These are phyloP conservation scores for Fusarium secorum DNA, from an alignment of 2,329 filamentous ascomycete genomes.

Conservation along the genomic window DNA sequence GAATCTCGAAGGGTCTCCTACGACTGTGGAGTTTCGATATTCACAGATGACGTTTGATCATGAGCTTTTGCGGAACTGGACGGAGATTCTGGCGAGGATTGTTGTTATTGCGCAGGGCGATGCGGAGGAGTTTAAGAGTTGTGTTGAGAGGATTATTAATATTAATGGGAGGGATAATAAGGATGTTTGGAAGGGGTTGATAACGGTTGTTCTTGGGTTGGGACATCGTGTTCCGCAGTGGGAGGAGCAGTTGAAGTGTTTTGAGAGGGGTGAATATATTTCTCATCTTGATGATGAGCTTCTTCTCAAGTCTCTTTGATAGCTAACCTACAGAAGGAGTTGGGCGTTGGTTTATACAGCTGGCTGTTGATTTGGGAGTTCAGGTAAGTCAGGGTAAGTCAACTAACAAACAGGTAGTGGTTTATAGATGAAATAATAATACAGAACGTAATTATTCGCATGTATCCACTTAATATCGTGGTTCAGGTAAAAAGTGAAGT, in stretches of 20 bases:
- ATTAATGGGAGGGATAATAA: background rate
- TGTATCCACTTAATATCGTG: rapidly evolving
- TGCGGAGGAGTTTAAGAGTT: background rate
- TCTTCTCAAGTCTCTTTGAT: background rate
- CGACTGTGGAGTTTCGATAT: conserved; percentile 40
- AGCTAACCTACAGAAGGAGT: rapidly evolving
- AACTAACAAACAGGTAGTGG: background rate
- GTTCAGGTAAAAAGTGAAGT: background rate
- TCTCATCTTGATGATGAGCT: conserved; percentile 17
- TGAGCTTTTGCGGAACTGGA: conserved; percentile 34
- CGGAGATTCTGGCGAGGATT: conserved; percentile 23
- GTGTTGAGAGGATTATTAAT: background rate
- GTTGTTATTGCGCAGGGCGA: conserved; percentile 19
- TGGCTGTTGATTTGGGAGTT: background rate
- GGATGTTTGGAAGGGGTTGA: conserved; percentile 16
- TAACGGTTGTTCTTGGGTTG: conserved; percentile 14
- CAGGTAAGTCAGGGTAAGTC: background rate
- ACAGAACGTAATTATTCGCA: background rate
- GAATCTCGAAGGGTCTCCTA: conserved; percentile 5
- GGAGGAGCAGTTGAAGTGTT: conserved; percentile 27
- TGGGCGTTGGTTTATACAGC: rapidly evolving
- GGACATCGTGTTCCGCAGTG: conserved; percentile 29
- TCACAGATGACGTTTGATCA: conserved; percentile 41
- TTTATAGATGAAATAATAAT: rapidly evolving
- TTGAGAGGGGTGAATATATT: conserved; percentile 11